Base-by-base conservation (phyloP, 805 yeast genomes). In the Jamesozyma rosinii region DNA sequence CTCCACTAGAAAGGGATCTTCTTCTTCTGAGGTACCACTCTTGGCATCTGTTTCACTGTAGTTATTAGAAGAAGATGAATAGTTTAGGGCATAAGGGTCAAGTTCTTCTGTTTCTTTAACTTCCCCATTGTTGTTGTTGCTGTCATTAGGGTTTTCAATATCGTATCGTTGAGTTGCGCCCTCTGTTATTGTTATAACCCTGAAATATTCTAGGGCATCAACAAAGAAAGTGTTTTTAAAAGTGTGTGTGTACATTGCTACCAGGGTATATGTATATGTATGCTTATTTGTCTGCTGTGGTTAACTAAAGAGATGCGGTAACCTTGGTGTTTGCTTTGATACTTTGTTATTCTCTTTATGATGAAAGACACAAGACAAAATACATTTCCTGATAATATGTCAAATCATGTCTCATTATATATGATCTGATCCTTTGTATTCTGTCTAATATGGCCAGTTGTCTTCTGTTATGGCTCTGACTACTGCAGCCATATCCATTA, bases 1-100 rank as follows among this genome's bases (percentile, higher is more conserved):
- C 5, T 33, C 49, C 1, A 58, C 56, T 10, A 57, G 41, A 44
- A 53, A 58, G 2, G 55, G 57, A 36, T 66, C 70, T 32, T 17
- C 13, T 5, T 4, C 14, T 24, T 31, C 19, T 11, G 6, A 8
- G 11, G 2, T 5, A 14, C 5, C 27, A 17, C 15, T 27, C n/a
- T 14, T 4, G 6, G 5, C n/a, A 9, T 11, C 13, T 19, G 21
- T 9, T 18, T 8, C 17, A 26, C 15, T 24, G 15, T 31, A 27
- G 21, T 24, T 18, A 3, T 24, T 14, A 2, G 18, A 17, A 22
- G 35, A 15, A 30, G 27, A 24, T 6, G 27, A 29, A 30, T n/a
- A 10, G 31, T 13, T 15, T 5, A 31, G 9, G 15, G 20, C 29
- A 17, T 18, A 3, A 19, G 38, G 37, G 10, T 8, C 10, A 18